These are phyloP conservation scores for Gentiana straminea DNA, from an alignment of 257 asterid species.

Conservation along the genomic window DNA sequence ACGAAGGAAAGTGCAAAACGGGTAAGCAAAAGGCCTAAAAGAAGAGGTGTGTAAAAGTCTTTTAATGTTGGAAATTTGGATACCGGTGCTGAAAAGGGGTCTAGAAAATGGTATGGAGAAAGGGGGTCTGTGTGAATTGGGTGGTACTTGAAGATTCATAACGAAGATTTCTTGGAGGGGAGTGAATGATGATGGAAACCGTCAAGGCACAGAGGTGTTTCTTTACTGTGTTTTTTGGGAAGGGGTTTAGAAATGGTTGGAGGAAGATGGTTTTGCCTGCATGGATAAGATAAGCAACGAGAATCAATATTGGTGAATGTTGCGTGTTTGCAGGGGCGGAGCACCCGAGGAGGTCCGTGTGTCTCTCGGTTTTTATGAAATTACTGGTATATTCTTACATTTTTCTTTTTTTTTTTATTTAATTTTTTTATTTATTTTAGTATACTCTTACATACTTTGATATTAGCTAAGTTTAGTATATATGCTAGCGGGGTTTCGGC, in stretches of 20 bases:
- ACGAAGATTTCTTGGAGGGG: no score
- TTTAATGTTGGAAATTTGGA: slow-evolving; percentile 5
- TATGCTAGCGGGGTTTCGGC: no score
- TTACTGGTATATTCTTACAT: no score
- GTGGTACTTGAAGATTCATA: slow-evolving; percentile 5
- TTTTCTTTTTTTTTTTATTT: no score
- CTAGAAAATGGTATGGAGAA: background rate
- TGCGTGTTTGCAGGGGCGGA: no score
- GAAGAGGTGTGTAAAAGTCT: background rate
- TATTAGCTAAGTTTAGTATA: no score
- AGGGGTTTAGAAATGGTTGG: background rate
- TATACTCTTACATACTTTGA: no score
- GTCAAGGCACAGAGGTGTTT: background rate
- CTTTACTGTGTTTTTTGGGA: background rate
- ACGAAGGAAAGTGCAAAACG: background rate
- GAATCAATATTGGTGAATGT: background rate
- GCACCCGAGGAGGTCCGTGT: no score
- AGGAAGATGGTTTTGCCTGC: background rate
- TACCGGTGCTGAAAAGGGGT: background rate
- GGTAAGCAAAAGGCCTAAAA: background rate
- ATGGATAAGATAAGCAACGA: background rate
- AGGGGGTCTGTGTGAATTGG: background rate
- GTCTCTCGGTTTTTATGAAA: no score
- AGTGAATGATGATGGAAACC: no score
- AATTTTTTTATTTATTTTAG: no score